A percentile compares a stretch with the other conserved stretches of the same genome.
These are phyloP conservation scores for Trifolium pratense DNA, from an alignment of 306 rosid species.

Conservation along the genomic window DNA sequence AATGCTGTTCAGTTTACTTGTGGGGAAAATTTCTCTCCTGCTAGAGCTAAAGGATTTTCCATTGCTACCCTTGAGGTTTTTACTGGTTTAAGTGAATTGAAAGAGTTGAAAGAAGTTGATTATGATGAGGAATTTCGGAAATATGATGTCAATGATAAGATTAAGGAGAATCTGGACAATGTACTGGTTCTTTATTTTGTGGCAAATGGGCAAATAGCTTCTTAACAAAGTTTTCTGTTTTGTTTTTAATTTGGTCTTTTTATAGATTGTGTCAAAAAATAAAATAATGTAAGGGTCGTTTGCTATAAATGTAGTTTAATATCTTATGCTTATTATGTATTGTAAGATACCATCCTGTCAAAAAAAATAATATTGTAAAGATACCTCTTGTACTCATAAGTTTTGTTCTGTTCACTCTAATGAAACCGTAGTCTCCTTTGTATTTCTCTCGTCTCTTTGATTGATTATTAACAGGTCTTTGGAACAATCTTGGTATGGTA, in stretches of 20 bases:
- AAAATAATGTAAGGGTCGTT: no score
- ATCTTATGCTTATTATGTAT: no score
- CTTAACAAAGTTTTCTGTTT: background rate
- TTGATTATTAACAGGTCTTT: no score
- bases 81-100: slow-evolving; percentile 49
- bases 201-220: slow-evolving; percentile 29
- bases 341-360: no score
- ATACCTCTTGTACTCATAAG: no score
- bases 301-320: no score
- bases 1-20: slow-evolving; percentile 48
- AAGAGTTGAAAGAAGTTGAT: slow-evolving; percentile 60
- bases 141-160: slow-evolving; percentile 53
- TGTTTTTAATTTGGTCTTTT: background rate
- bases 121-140: slow-evolving; percentile 44
- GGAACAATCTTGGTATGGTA: background rate
- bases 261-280: no score
- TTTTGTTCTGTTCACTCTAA: no score
- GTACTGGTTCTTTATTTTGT: slow-evolving; percentile 56
- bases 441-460: no score
- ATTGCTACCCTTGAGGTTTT: slow-evolving; percentile 64
- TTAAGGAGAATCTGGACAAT: slow-evolving; percentile 57
- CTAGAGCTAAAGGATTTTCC: slow-evolving; percentile 71
- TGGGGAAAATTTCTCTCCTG: slow-evolving; percentile 78
- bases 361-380: no score
- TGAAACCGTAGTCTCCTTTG: no score